These are phyloP conservation scores for Endogone sp. DNA, from an alignment of 192 early-diverging fungal species.

Conservation along the genomic window DNA sequence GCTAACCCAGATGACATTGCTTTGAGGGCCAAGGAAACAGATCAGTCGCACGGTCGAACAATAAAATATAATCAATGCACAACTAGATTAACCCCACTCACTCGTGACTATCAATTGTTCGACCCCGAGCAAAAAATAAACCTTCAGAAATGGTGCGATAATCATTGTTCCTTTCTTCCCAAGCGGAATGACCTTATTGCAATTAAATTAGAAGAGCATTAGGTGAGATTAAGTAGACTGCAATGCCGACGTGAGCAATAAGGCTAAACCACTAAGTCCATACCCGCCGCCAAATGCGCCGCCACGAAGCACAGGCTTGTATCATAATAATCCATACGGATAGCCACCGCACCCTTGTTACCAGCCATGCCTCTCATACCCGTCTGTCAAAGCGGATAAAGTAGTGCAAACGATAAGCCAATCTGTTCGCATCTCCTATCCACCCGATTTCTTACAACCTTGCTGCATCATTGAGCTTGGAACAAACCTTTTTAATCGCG, in stretches of 20 bases:
- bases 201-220: too few relatives aligned
- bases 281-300: constrained; percentile 91
- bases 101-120: constrained; percentile 74
- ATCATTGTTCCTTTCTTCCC: constrained; percentile 81
- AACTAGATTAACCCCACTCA: constrained; percentile 48
- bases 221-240: too few relatives aligned
- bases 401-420: not conserved
- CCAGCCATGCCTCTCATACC: constrained; percentile 94
- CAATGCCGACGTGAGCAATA: constrained; percentile 3
- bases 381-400: constrained; percentile 49
- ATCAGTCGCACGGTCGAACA: too few relatives aligned
- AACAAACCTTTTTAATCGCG: constrained; percentile 66
- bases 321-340: constrained; percentile 83
- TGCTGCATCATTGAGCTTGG: too few relatives aligned
- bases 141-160: constrained; percentile 76
- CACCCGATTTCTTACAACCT: too few relatives aligned
- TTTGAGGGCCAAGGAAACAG: too few relatives aligned
- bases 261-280: constrained; percentile 12
- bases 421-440: not conserved
- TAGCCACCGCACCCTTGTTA: constrained; percentile 96
- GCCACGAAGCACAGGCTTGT: constrained; percentile 88
- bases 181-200: constrained; percentile 49
- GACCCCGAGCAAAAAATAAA: constrained; percentile 66
- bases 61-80: not conserved
- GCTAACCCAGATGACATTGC: constrained; percentile 77